Percentiles rank a stretch among this genome's conserved stretches.
Conservation (phyloP, 2,329 filamentous ascomycete species). For the Aphanocladium album region DNA sequence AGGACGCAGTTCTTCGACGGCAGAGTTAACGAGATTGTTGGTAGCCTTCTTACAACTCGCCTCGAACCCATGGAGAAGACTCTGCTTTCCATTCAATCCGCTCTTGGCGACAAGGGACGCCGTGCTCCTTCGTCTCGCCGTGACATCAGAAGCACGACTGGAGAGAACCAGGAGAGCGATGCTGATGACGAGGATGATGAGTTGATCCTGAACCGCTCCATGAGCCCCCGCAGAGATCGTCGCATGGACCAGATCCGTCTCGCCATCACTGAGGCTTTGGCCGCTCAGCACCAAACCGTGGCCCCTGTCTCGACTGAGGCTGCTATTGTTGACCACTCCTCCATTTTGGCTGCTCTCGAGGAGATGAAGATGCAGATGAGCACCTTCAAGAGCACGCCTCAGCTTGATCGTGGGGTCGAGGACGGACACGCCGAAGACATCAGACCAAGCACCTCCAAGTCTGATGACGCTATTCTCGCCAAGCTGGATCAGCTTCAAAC, state of each 20-base stretch:
- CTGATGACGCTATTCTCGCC: constrained; percentile 48
- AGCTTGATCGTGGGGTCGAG: constrained; percentile 37
- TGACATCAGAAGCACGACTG: constrained; percentile 61
- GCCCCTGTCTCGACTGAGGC: constrained; percentile 22
- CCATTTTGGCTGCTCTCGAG: constrained; percentile 62
- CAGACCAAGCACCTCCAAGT: constrained; percentile 34
- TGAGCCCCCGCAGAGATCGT: constrained; percentile 73
- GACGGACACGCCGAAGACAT: constrained; percentile 53
- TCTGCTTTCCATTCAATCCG: constrained; percentile 70
- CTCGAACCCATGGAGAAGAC: constrained; percentile 76
- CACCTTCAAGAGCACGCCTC: constrained; percentile 14
- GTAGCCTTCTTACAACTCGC: constrained; percentile 67
- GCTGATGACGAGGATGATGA: constrained; percentile 92
- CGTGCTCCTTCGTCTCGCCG: constrained; percentile 52
- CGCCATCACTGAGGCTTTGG: constrained; percentile 69
- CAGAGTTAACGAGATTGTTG: constrained; percentile 82
- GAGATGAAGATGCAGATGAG: constrained; percentile 51
- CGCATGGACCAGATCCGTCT: constrained; percentile 76
- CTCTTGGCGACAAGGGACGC: constrained; percentile 54
- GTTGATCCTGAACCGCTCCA: constrained; percentile 57
- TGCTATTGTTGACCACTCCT: constrained; percentile 26
- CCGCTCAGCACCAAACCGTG: constrained; percentile 45
- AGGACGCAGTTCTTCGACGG: constrained; percentile 86
- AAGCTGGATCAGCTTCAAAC: constrained; percentile 55
- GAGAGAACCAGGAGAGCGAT: constrained; percentile 74